Base-by-base conservation (phyloP, 306 rosid genomes). In the Cucumis cinereus region DNA sequence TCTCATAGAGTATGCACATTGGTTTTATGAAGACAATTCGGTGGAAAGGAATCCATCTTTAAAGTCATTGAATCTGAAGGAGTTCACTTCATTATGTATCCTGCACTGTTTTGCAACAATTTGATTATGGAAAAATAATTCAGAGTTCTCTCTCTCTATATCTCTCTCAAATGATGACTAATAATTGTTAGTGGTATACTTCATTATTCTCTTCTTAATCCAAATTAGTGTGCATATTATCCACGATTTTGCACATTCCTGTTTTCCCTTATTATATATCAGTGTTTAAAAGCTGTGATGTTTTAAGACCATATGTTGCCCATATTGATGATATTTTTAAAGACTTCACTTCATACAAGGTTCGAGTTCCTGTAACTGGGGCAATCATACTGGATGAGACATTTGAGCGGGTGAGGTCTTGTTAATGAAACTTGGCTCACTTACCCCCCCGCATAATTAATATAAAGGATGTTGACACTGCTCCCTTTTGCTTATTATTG, bases 1-100 rank as follows among this genome's bases (percentile, higher is more conserved):
- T 80, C 95, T 94, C 0, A 96, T 94, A 87, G 99, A 92, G 87
- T 90, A 92, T 82, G 99, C 99, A 8, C 99, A 94, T 90, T 94
- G 99, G 99, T 94, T 86, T 86, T 90, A 94, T 79, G 99, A 94
- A 80, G 99, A 94, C 84, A 94, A 94, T 79, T 94, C 99, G 20
- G 97, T 94, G 67, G 97, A 94, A 84, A 90, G 85, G 30, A 89
- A 94, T 82, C 96, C 99, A 54, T 92, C 95, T 24, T 83, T 94
- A 77, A 94, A 92, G 88, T 94, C 99, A 24, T 89, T 92, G 78
- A 94, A 67, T 82, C 84, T 94, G 74, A 94, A 94, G 92, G 96
- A 94, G 87, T 94, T 94, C 76, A 94, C 99, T 73, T 89, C 88
- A 66, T 79, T 94, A 84, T 36, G 99, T 71, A 71, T 71, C 75